Base-by-base conservation (phyloP, 331 rosid genomes). In the Prunus yedoensis region DNA sequence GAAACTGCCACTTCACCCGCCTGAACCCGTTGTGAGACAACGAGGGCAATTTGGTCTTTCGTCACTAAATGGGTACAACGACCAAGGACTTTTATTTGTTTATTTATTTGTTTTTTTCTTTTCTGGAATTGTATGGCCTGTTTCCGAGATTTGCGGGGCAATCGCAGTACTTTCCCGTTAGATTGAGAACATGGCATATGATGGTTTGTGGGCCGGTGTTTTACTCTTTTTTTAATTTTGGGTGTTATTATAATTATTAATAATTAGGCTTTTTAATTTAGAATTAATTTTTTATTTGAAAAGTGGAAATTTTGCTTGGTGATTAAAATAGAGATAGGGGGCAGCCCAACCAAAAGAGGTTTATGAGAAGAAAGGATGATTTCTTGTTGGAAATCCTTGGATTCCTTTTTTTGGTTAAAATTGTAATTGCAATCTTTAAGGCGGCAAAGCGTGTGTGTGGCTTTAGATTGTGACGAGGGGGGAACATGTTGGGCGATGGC, bases 141-240 rank as follows among this genome's bases (percentile, higher is more conserved):
- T 69, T 21, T 51, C 90, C 90, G 78, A 50, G 82, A 86, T 72
- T 86, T 81, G 67, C 89, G 89, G 89, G 83, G 68, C 17, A 73
- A 75, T 35, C 67, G 49, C 58, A 46, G 28, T 50, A 18, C 53
- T 70, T 65, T 62, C 65, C 53, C 30, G 63, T 67, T 67, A 43
- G 77, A 75, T 73, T 64, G 77, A 52, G 69, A 69, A 50, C 78
- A 78, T 71, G 50, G 73, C 79, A 62, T 71, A 80, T 80, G 54
- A 75, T 75, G 79, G 82, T 32, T 56, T 52, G 77, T 68, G 88
- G 86, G 77, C 84, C 87, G 49, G 74, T 70, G 72, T 25, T 38
- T 56, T 7, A 8, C 0, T 32, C 16, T 69, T 15, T 50, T 46
- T 23, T 14, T 14, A 2, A 7, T 35, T 11, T 7, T 9, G 4